Percentiles rank a stretch among this genome's conserved stretches.
phyloP scores from a whole-genome alignment of 495 filamentous ascomycete genomes.

The Lasiosphaeriaceae sp. region DNA sequence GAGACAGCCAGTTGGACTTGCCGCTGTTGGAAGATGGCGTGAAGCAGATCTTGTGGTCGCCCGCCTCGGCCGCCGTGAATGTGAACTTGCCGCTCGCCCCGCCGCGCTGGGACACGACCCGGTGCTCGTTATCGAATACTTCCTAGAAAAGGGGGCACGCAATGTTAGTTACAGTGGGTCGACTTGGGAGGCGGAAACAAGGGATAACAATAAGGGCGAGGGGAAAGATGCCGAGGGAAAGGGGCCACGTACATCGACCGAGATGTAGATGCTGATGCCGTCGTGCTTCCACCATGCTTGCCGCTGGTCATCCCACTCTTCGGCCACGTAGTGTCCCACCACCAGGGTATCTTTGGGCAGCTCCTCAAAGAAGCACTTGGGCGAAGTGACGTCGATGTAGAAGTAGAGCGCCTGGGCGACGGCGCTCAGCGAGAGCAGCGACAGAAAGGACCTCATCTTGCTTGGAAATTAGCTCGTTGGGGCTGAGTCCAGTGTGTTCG shows the following conservation, averaged over 20 bases:
- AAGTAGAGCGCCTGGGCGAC: conserved; percentile 83
- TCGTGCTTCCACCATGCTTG: conserved; percentile 65
- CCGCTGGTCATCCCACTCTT: conserved; percentile 67
- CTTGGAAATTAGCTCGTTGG: neutral
- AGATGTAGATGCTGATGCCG: conserved; percentile 77
- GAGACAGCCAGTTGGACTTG: conserved; percentile 64
- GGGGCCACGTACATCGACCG: conserved; percentile 63
- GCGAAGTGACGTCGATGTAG: conserved; percentile 79
- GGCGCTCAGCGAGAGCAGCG: conserved; percentile 46
- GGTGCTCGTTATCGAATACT: conserved; percentile 97
- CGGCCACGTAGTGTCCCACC: conserved; percentile 82
- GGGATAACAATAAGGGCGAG: neutral
- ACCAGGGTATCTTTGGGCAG: conserved; percentile 94
- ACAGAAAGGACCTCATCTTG: conserved; percentile 49
- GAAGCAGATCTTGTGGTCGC: conserved; percentile 94
- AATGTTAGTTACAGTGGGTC: neutral
- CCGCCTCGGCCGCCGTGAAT: conserved; percentile 89
- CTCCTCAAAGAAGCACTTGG: conserved; percentile 97
- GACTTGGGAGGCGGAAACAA: neutral
- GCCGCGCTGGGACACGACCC: conserved; percentile 83
- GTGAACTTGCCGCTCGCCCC: conserved; percentile 79
- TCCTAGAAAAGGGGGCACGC: conserved; percentile 48
- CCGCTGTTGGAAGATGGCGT: conserved; percentile 64
- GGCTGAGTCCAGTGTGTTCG: neutral
- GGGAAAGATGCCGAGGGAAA: conserved; percentile 1